phyloP scores from a whole-genome alignment of 176 grass and related monocot species.

The Aegilops bicornis region DNA sequence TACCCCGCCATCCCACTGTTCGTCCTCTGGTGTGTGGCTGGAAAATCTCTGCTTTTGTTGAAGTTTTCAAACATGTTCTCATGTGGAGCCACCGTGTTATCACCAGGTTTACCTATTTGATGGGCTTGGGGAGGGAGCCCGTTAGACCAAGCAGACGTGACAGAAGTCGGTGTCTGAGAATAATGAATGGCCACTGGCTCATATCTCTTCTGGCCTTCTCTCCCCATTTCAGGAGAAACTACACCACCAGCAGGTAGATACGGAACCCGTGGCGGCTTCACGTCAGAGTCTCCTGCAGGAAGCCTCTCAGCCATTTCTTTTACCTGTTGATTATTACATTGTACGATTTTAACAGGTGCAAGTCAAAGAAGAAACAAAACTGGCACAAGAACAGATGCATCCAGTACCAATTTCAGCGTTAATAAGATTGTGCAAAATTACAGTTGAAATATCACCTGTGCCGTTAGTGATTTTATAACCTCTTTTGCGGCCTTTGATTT shows the following conservation, averaged over 20 bases:
- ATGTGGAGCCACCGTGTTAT: constrained; percentile 11
- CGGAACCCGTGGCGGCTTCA: constrained; percentile 27
- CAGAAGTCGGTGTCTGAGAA: constrained; percentile 2
- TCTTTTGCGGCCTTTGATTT: constrained; percentile 87
- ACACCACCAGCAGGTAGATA: constrained; percentile 44
- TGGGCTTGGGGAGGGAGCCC: constrained; percentile 38
- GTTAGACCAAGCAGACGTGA: constrained; percentile 18
- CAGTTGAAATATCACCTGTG: constrained; percentile 55
- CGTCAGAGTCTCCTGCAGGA: constrained; percentile 44
- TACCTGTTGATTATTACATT: constrained; percentile 4
- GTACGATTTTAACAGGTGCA: no score
- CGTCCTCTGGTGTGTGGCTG: constrained; percentile 13
- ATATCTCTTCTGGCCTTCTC: constrained; percentile 40
- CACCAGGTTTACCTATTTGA: constrained; percentile 32
- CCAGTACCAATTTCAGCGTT: neutral
- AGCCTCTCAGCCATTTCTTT: constrained; percentile 91
- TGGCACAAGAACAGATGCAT: neutral
- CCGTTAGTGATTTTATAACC: constrained; percentile 88
- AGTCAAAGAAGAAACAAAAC: neutral
- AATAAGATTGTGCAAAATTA: neutral
- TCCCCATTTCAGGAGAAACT: constrained; percentile 27
- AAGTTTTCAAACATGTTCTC: constrained; percentile 6
- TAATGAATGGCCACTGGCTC: constrained; percentile 22
- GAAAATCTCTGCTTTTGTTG: constrained; percentile 40
- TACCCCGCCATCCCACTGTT: constrained; percentile 31